Evolutionary conservation across 176 grass and related monocot genomes (phyloP).

Genomic region (Sorghum bicolor): DNA sequence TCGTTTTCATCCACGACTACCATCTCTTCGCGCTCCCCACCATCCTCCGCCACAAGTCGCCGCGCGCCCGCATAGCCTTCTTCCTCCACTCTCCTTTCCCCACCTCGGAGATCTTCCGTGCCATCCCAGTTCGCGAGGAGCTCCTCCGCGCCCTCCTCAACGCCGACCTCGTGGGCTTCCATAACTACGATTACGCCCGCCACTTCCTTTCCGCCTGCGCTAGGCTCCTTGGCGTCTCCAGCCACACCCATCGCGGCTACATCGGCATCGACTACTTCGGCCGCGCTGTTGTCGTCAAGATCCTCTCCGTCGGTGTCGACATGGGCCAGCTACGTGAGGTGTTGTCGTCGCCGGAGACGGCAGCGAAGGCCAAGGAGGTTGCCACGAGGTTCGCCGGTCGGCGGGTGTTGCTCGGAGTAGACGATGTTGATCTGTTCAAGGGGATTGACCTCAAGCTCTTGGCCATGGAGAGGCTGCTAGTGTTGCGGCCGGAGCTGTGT

Average conservation of each 20-base stretch:
- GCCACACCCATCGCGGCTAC: constrained; percentile 12
- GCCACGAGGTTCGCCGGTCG: constrained; percentile 1
- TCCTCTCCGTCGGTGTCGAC: constrained; percentile 40
- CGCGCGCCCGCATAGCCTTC: constrained; percentile 30
- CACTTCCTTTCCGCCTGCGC: constrained; percentile 44
- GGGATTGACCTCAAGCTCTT: constrained; percentile 38
- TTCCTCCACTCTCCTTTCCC: constrained; percentile 59
- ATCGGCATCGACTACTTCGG: constrained; percentile 41
- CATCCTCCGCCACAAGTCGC: constrained; percentile 34
- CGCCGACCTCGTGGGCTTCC: constrained; percentile 50
- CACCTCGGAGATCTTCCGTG: constrained; percentile 36
- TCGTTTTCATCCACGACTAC: constrained; percentile 48
- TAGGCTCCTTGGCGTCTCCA: constrained; percentile 26
- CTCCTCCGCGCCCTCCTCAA: constrained; percentile 49
- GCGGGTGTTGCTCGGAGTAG: constrained; percentile 40
- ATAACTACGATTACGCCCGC: constrained; percentile 42
- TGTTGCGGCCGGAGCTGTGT: not conserved
- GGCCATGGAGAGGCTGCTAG: constrained; percentile 40
- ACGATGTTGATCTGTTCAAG: constrained; percentile 54
- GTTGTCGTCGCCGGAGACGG: constrained; percentile 8
- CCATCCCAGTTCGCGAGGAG: constrained; percentile 29
- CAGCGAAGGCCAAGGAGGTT: constrained; percentile 24
- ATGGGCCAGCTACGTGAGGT: constrained; percentile 5
- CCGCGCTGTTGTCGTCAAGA: constrained; percentile 6
- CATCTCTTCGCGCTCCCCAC: constrained; percentile 38